Conservation (phyloP, 768 basidiomycete genomes). For the Amanita inopinata region DNA sequence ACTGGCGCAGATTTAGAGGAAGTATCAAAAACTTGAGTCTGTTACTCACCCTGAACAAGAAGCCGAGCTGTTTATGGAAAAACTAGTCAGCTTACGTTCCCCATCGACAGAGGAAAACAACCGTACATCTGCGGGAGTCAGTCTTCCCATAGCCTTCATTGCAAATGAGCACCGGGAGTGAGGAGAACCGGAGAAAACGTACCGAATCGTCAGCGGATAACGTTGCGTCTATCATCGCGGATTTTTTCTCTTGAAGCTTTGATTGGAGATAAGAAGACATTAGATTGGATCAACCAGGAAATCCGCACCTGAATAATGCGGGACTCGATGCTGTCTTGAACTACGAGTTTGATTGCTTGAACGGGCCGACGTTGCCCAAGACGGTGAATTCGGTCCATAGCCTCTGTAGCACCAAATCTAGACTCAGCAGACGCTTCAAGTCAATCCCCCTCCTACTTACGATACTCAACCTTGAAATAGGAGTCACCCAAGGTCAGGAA, state of each 20-base stretch:
- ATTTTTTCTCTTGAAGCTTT: constrained; percentile 93
- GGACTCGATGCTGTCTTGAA: constrained; percentile 95
- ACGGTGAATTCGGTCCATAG: constrained; percentile 96
- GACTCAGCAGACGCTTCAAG: background rate
- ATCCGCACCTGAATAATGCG: constrained; percentile 73
- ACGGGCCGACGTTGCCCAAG: constrained; percentile 93
- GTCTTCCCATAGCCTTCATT: constrained; percentile 77
- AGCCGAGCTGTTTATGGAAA: constrained; percentile 32
- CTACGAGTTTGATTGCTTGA: constrained; percentile 84
- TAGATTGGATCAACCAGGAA: background rate
- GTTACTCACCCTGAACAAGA: constrained; percentile 44
- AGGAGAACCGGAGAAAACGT: constrained; percentile 17
- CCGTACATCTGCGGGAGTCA: constrained; percentile 78
- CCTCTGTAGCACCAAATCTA: constrained; percentile 46
- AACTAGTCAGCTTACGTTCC: constrained; percentile 8
- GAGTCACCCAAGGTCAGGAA: background rate
- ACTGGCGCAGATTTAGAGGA: background rate
- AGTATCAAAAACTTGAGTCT: background rate
- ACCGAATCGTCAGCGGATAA: constrained; percentile 75
- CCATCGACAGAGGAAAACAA: background rate
- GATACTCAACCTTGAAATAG: constrained; percentile 54
- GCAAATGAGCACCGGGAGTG: constrained; percentile 5
- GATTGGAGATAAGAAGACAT: constrained; percentile 4
- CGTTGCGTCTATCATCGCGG: constrained; percentile 89
- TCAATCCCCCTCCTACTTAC: constrained; percentile 32